Evolutionary conservation across 2,329 filamentous ascomycete species (phyloP).

Genomic region (Gliomastix tumulicola): DNA sequence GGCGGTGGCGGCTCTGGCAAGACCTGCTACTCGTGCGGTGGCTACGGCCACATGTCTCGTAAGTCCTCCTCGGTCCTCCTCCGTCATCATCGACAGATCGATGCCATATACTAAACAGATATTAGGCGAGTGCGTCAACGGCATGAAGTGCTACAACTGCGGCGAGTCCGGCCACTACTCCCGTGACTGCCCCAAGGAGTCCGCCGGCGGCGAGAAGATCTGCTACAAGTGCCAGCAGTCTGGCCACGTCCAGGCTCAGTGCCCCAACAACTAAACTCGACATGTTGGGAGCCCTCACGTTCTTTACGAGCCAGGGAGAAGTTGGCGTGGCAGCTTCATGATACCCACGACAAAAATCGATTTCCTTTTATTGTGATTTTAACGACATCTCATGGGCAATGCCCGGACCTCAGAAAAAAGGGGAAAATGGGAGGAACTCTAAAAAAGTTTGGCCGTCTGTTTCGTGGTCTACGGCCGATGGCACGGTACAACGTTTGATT

Average conservation of each 20-base stretch:
- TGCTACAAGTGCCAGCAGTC: slow-evolving; percentile 91
- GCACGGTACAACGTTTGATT: no score
- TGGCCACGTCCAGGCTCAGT: slow-evolving; percentile 89
- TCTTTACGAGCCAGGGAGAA: slow-evolving; percentile 14
- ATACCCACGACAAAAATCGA: slow-evolving; percentile 30
- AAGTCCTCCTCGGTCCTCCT: slow-evolving; percentile 29
- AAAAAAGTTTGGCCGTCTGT: no score
- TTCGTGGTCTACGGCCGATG: no score
- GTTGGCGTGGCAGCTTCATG: slow-evolving; percentile 33
- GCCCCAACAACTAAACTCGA: slow-evolving; percentile 66
- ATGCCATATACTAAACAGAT: no score
- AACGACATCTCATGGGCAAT: no score
- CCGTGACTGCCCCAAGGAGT: slow-evolving; percentile 92
- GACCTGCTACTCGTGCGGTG: slow-evolving; percentile 98
- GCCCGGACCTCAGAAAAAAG: no score
- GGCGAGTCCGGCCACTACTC: slow-evolving; percentile 90
- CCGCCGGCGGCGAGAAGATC: slow-evolving; percentile 79
- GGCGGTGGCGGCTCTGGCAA: slow-evolving; percentile 55
- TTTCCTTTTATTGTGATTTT: slow-evolving; percentile 14
- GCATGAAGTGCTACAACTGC: slow-evolving; percentile 99
- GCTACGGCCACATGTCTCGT: slow-evolving; percentile 94
- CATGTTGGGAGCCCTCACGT: slow-evolving; percentile 6
- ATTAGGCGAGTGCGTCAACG: slow-evolving; percentile 84
- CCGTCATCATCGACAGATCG: no score
- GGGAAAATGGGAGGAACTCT: no score